Evolutionary conservation across 2,329 filamentous ascomycete genomes (phyloP), one percentile per base, ranked within the genome.

Genomic region (Pestalotiopsis sp.): DNA sequence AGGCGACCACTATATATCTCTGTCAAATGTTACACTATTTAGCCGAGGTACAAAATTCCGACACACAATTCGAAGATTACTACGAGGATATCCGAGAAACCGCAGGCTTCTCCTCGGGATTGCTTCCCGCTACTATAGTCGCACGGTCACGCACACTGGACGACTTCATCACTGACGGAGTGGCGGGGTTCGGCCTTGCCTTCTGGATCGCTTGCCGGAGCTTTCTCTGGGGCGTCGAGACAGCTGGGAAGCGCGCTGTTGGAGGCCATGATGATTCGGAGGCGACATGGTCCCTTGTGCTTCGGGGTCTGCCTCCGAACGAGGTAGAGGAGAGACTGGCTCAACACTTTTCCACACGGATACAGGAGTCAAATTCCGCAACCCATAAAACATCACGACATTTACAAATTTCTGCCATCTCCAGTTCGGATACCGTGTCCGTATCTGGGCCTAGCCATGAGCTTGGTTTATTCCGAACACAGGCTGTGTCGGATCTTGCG

Each of bases 1-100:
- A 68, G 56, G 67, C 67, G 36, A 68, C 62, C 39, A 68, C 67
- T 62, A 66, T 68, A 12, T 68, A 68, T 25, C 67, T 68, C 49
- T 68, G 67, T 31, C 67, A 68, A 52, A 13, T 68, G 36, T 36
- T 68, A 49, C 67, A 58, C 12, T 68, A 68, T 61, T 13, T 68
- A 4, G 52, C 67, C 36, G 67, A 68, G 56, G 41, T 39, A 52
- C 61, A 39, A 23, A 27, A 25, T 13, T 13, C 20, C 5, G 25
- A 56, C 52, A 52, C 3, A 27, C 12, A 31, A 61, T 68, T 27
- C 17, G 67, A 68, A 36, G 23, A 66, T 9, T 66, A 14, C 7
- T 68, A 66, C 52, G 62, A 66, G 25, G 49, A 14, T 23, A 14
- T 68, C 20, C 67, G 36, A 60, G 61, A 31, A 23, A 68, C 62